A percentile compares a stretch with the other conserved stretches of the same genome.
These are phyloP conservation scores for Actinidia chinensis DNA, from an alignment of 179 eudicot species.

Conservation along the genomic window DNA sequence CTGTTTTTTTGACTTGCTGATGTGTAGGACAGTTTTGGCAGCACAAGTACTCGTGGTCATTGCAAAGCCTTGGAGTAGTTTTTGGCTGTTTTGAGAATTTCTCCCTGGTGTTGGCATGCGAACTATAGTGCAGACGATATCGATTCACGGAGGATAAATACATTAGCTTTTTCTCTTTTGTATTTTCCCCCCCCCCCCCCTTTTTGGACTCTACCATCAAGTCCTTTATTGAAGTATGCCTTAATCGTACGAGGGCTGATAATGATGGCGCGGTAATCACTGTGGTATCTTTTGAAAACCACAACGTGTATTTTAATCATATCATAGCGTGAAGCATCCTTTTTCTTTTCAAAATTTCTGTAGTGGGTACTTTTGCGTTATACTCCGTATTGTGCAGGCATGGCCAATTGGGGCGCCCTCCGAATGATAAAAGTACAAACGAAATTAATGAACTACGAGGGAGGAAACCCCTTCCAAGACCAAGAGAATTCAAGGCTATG, in stretches of 20 bases:
- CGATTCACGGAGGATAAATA: conserved; percentile 43
- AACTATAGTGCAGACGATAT: conserved; percentile 49
- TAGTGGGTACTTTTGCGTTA: conserved; percentile 83
- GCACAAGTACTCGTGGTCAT: conserved; percentile 52
- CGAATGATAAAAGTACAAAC: conserved; percentile 49
- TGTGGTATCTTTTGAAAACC: background rate
- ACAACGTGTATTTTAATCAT: background rate
- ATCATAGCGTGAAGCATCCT: conserved; percentile 2
- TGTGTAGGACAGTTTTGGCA: conserved; percentile 69
- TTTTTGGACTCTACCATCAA: conserved; percentile 80
- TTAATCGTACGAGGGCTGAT: no score
- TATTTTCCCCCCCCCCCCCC: conserved; percentile 55
- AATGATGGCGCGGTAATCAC: conserved; percentile 23
- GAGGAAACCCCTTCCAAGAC: conserved; percentile 28
- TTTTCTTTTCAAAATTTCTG: conserved; percentile 1
- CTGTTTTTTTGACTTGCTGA: conserved; percentile 12
- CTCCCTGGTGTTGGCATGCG: conserved; percentile 67
- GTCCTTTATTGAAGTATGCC: conserved; percentile 24
- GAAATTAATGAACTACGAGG: conserved; percentile 35
- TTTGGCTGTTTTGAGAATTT: conserved; percentile 72
- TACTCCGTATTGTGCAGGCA: conserved; percentile 76
- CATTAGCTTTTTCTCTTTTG: conserved; percentile 41
- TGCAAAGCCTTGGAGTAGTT: conserved; percentile 80
- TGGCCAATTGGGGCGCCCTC: conserved; percentile 70
- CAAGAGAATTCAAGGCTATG: conserved; percentile 41